phyloP scores from a whole-genome alignment of 768 basidiomycete genomes.

The Suillus sp. region DNA sequence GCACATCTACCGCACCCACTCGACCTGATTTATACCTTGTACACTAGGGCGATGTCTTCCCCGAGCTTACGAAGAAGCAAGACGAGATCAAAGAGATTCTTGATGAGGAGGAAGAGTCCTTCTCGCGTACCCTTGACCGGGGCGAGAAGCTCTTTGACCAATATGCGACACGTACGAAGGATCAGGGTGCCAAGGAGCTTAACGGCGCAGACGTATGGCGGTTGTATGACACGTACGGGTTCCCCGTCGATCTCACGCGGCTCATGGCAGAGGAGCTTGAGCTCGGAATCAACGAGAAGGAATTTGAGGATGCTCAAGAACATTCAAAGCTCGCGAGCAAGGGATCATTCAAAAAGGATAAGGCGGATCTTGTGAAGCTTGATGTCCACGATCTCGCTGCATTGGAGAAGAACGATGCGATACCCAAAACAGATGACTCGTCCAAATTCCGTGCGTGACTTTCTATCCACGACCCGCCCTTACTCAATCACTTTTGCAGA shows the following conservation, averaged over 20 bases:
- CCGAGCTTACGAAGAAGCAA: conserved; percentile 83
- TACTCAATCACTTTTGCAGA: conserved; percentile 41
- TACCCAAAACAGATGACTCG: conserved; percentile 93
- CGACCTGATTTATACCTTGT: conserved; percentile 16
- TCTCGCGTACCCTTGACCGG: conserved; percentile 94
- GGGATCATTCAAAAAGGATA: conserved; percentile 72
- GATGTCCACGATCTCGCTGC: conserved; percentile 94
- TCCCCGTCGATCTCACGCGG: conserved; percentile 94
- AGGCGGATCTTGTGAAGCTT: conserved; percentile 74
- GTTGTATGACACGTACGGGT: conserved; percentile 97
- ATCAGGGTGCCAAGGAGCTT: conserved; percentile 64
- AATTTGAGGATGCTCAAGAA: conserved; percentile 88
- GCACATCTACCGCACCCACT: not conserved
- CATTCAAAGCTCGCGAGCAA: conserved; percentile 92
- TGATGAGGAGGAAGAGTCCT: conserved; percentile 97
- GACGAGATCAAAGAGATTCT: conserved; percentile 92
- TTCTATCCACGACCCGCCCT: not conserved
- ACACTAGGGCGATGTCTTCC: conserved; percentile 79
- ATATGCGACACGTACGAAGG: conserved; percentile 70
- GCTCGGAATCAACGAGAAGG: conserved; percentile 79
- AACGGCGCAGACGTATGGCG: conserved; percentile 95
- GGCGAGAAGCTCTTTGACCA: conserved; percentile 96
- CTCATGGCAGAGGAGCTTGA: conserved; percentile 96
- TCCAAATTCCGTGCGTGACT: conserved; percentile 79
- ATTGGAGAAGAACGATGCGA: conserved; percentile 72